Base-by-base conservation (phyloP, 148 eudicot genomes). In the Heliosperma pusillum region DNA sequence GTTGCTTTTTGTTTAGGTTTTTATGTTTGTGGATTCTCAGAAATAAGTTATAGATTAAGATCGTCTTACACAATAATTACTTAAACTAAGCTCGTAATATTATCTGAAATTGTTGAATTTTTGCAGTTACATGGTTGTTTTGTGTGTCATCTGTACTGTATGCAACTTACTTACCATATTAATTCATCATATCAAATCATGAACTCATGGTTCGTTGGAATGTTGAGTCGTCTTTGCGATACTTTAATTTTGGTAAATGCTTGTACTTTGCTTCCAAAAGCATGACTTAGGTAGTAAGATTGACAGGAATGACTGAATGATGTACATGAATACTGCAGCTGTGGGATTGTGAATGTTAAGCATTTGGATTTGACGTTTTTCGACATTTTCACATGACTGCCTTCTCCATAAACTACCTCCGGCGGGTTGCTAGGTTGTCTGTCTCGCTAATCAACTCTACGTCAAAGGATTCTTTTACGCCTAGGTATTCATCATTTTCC, bases 351-450 rank as follows among this genome's bases (percentile, higher is more conserved):
- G 66, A 58, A 72, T 50, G 21, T 11, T 58, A 10, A 20, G 50
- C 64, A 58, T 72, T 72, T 57, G 15, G 24, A 74, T 52, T 2
- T 26, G 69, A 29, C 26, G 45, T 22, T 26, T 19, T 15, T 63
- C 4, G 26, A 11, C 19, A 16, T 3, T 25, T 53, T 45, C 45
- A 47, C 45, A 74, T 74, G 77, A 69, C 60, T 11, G 74, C 25
- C 67, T 52, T 56, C 44, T 29, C 63, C 70, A 21, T 66, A 53
- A 71, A 20, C 45, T 53, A 63, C 70, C 25, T 80, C 22, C 36
- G 80, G 7, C 73, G 83, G 33, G 74, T 62, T 45, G 69, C 74
- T 72, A 80, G 74, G 69, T 36, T 72, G 62, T 59, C 80, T 58
- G 12, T 66, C 53, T 66, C 77, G 59, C 7, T 71, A 45, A 20